phyloP scores from a whole-genome alignment of 2,329 filamentous ascomycete species.

The Aspergillus nomiae region DNA sequence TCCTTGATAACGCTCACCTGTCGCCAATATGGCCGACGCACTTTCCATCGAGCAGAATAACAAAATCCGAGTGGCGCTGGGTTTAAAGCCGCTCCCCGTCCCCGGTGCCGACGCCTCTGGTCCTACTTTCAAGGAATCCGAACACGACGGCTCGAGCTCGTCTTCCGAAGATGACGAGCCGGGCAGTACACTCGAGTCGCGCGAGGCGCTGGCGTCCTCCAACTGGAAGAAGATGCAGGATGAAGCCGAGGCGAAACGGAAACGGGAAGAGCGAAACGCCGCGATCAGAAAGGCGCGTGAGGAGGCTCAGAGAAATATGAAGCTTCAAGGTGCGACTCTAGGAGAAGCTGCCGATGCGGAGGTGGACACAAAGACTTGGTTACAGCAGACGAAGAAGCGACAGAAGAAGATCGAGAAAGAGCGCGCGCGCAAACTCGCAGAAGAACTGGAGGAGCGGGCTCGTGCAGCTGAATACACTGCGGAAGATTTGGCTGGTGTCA shows the following conservation, averaged over 20 bases:
- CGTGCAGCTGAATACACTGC: slow-evolving; percentile 77
- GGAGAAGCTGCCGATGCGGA: slow-evolving; percentile 71
- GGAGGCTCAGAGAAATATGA: slow-evolving; percentile 71
- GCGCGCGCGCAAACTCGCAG: slow-evolving; percentile 69
- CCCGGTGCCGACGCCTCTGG: slow-evolving; percentile 61
- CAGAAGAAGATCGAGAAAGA: slow-evolving; percentile 84
- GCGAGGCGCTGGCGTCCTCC: slow-evolving; percentile 45
- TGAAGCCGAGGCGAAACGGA: slow-evolving; percentile 71
- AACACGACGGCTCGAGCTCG: slow-evolving; percentile 48
- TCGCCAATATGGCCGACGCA: slow-evolving; percentile 51
- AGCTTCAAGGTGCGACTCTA: slow-evolving; percentile 79
- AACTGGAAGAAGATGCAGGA: slow-evolving; percentile 64
- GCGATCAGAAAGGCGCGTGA: slow-evolving; percentile 88
- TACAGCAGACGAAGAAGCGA: slow-evolving; percentile 86
- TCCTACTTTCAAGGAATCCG: slow-evolving; percentile 58
- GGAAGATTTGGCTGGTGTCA: slow-evolving; percentile 84
- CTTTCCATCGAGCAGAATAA: slow-evolving; percentile 91
- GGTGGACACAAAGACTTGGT: slow-evolving; percentile 80
- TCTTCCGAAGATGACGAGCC: slow-evolving; percentile 65
- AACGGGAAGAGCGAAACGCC: slow-evolving; percentile 76
- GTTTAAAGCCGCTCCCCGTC: slow-evolving; percentile 85
- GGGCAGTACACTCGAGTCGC: slow-evolving; percentile 78
- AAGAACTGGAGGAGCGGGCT: slow-evolving; percentile 78
- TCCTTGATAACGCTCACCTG: neutral
- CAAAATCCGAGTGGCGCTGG: slow-evolving; percentile 83